Evolutionary conservation across 2,329 filamentous ascomycete genomes (phyloP), one percentile per base, ranked within the genome.

Genomic region (Oidium heveae): DNA sequence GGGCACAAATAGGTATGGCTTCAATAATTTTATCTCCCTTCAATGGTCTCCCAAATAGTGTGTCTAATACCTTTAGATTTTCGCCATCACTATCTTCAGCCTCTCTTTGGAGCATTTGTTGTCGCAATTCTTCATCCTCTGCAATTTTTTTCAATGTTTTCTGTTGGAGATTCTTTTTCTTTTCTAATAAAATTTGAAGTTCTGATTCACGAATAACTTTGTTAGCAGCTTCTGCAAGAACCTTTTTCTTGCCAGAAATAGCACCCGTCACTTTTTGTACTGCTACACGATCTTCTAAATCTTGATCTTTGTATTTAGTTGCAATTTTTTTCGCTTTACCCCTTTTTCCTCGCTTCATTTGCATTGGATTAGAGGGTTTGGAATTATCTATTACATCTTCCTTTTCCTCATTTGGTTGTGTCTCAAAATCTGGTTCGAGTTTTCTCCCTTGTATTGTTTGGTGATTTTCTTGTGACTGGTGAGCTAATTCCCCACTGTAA

Each of bases 211-310:
- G 76, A 57, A 77, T 71, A 0, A 74, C 77, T 65, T 84, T 84
- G 39, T 78, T 79, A 57, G 74, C 72, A 0, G 76, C 76, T 61
- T 85, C 82, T 1, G 79, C 82, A 61, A 82, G 77, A 15, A 76
- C 77, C 58, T 80, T 79, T 61, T 84, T 74, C 39, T 76, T 75
- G 0, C 81, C 81, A 0, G 75, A 74, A 56, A 74, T 71, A 1
- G 85, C 81, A 41, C 91, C 91, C n/a, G 94, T 79, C n/a, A 96
- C 74, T 24, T 80, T 75, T 67, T 95, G 83, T 34, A 87, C 86
- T 0, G 88, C 76, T 7, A 76, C 77, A 13, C 87, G 85, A 63
- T 98, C 91, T 67, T 94, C 89, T 55, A 94, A 87, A 61, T 96
- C 89, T 71, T 96, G 91, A 61, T 93, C 72, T 49, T 84, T 89